Evolutionary conservation across 306 rosid genomes (phyloP), one percentile per base, ranked within the genome.

Genomic region (Arachis stenosperma): DNA sequence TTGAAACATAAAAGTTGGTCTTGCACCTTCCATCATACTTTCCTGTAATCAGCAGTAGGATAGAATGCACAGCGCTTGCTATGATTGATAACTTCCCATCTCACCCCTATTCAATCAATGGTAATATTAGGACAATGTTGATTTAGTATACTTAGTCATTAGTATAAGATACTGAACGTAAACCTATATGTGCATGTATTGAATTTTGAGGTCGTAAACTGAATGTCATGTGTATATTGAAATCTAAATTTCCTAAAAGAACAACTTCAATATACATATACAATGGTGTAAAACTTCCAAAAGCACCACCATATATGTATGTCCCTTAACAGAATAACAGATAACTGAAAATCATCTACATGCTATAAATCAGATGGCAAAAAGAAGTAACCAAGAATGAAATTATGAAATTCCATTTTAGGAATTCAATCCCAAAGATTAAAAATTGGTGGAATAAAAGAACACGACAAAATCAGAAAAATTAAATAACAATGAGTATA

Each of bases 11-110:
- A 66, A 75, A 77, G 81, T 52, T 55, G 78, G 76, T 74, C 75
- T 83, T 50, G 86, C 75, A 77, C 65, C 79, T 72, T 87, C 94
- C 96, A 90, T 92, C 56, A 80, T 81, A 71, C 61, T 75, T 75
- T 9, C 48, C 68, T 47, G 69, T 54, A 73, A 70, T 37, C 39
- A 6, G 40, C 65, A 68, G 52, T 56, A 63, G 68, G 84, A 76
- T 76, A 76, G 51, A 67, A 84, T 72, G 56, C 42, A 17, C 27
- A 22, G 27, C 1, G 27, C 66, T 14, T 60, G 52, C 43, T 56
- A 53, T 64, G 75, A 41, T 43, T 59, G 67, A 70, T 71, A 41
- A 66, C 37, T 70, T 7, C 57, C 68, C 69, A 66, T 69, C 62
- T 61, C 78, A 65, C 60, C 80, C 70, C 65, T 69, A 74, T 75